Conservation (phyloP, 2,329 filamentous ascomycete genomes). For the Alternaria triticina region DNA sequence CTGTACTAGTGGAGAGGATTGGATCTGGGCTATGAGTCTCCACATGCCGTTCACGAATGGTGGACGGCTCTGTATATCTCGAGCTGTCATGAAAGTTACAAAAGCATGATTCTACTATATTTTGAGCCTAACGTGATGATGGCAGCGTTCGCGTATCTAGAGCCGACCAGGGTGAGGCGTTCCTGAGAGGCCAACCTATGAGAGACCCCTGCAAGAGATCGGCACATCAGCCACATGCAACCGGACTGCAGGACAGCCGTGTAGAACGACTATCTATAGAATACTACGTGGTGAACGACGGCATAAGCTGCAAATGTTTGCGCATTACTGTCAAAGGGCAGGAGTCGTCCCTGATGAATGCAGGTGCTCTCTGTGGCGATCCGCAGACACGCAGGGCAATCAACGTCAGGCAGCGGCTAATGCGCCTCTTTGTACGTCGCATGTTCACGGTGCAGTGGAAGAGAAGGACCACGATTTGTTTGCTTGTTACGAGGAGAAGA, state of each 20-base stretch:
- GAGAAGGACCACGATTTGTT: conserved; percentile 6
- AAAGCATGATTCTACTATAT: conserved; percentile 5
- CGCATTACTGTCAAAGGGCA: neutral
- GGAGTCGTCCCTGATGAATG: neutral
- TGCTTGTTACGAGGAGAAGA: neutral
- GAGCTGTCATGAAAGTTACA: conserved; percentile 12
- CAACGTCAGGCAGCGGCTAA: conserved; percentile 25
- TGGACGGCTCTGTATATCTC: conserved; percentile 12
- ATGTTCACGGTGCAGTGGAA: conserved; percentile 22
- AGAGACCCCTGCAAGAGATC: conserved; percentile 22
- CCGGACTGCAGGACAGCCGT: conserved; percentile 12
- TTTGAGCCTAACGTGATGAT: neutral
- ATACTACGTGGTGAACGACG: neutral
- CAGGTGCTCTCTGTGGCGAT: neutral
- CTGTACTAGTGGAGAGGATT: conserved; percentile 14
- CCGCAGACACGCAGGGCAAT: conserved; percentile 3
- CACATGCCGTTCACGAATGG: conserved; percentile 5
- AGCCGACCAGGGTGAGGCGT: neutral
- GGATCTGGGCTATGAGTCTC: conserved; percentile 7
- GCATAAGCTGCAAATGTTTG: neutral
- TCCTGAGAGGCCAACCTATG: conserved; percentile 21
- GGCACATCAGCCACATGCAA: conserved; percentile 22
- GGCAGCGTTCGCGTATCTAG: neutral
- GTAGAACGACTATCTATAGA: conserved; percentile 12
- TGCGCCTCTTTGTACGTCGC: conserved; percentile 18